Base-by-base conservation (phyloP, 129 eudicot genomes). In the Saposhnikovia divaricata region DNA sequence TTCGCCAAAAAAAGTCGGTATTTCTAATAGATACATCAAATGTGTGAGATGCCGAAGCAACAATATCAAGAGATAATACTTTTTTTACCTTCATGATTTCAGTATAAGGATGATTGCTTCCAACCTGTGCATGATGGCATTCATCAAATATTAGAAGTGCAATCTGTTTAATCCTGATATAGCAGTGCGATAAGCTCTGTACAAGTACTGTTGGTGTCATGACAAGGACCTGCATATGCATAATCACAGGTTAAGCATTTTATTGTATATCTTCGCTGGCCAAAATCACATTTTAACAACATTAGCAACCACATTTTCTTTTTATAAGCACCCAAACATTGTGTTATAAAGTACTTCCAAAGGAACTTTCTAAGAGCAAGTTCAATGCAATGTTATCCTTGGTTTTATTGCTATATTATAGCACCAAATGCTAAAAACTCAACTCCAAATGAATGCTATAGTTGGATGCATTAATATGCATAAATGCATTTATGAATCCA, bases 81-180 rank as follows among this genome's bases (percentile, higher is more conserved):
- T n/a, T n/a, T n/a, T n/a, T n/a, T 40, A 92, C 99, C 94, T 96
- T 96, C 99, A 96, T 96, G 46, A 96, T 96, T 85, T 92, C 98
- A 57, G 99, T 93, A 83, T 96, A 96, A 70, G 99, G 99, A 86
- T 96, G 99, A 61, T 74, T 82, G 85, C 97, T 95, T 45, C 90
- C 97, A 77, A 73, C 80, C 89, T 96, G 99, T 81, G 97, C 99
- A 90, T 96, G 87, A 81, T 96, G 99, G 59, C 99, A 96, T 80
- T 96, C 99, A 68, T 96, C 99, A 88, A 96, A 96, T 81, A 96
- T 92, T 82, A 96, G 68, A 83, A 96, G 97, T 5, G 97, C 90
- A 79, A 96, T 88, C 38, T 59, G 68, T 53, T 96, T 95, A 51
- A 96, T 90, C 85, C 85, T 90, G 23, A 96, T 92, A 81, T 81